Evolutionary conservation across 1,284 basidiomycete genomes (phyloP), one percentile per base, ranked within the genome.

Genomic region (Trichosporon faecale): DNA sequence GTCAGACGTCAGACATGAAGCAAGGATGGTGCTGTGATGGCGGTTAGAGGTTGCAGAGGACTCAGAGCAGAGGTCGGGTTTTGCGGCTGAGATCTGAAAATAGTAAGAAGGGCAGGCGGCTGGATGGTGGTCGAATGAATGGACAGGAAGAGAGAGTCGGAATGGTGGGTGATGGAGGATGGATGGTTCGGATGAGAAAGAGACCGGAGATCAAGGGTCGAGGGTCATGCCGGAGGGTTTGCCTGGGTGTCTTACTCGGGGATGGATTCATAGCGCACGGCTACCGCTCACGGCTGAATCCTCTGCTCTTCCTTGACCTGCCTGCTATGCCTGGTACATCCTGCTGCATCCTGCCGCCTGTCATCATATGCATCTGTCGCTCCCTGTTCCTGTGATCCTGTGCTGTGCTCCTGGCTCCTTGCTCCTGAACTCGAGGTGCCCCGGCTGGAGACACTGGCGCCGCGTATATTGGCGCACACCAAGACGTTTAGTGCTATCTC

Each of bases 161-260:
- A n/a, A 31, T 61, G 16, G 55, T 60, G 55, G 29, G 21, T 16
- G 25, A 8, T 31, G 55, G 55, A 6, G 29, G 12, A 29, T 25
- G 21, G 23, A 25, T 52, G 57, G 40, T 44, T 61, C 57, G 57
- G 57, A 61, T 61, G 57, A 31, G 27, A n/a, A 61, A 61, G 55
- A 61, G 57, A 61, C 57, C 57, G 57, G 57, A 52, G 27, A 21
- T 61, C 57, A 61, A 33, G 57, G 57, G 27, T 61, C 18, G 29
- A 60, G 55, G 25, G 55, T 25, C 25, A 18, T 16, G 55, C 25
- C 55, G 55, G 55, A 60, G 55, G 55, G 25, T 21, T 60, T 29
- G 35, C 35, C 35, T 37, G 25, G 46, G 11, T 55, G 49, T 23
- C 49, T 55, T 55, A 61, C 57, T 61, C 57, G 57, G 57, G 27